Percentiles rank a stretch among this genome's conserved stretches.
These are phyloP conservation scores for Oryza brachyantha DNA, from an alignment of 176 grass and related monocot species.

Conservation along the genomic window DNA sequence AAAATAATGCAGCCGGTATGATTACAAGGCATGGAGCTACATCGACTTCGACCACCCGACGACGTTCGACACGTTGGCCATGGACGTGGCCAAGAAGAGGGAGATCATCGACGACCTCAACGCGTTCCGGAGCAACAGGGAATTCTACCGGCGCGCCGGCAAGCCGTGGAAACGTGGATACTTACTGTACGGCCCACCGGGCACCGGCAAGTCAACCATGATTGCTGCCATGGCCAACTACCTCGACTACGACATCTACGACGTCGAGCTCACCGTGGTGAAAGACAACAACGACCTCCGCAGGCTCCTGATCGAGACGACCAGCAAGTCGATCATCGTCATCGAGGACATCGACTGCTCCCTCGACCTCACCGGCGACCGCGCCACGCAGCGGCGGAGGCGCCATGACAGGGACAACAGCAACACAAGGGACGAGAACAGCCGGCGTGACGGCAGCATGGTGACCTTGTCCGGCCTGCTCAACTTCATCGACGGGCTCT, in stretches of 20 bases:
- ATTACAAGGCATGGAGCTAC: slow-evolving; percentile 34
- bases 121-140: slow-evolving; percentile 22
- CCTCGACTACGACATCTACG: no score
- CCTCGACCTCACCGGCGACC: slow-evolving; percentile 42
- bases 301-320: slow-evolving; percentile 30
- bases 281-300: slow-evolving; percentile 29
- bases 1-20: neutral
- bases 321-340: slow-evolving; percentile 46
- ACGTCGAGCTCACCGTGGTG: slow-evolving; percentile 1
- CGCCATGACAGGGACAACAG: neutral
- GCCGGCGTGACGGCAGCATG: neutral
- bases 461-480: slow-evolving; percentile 33
- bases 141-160: slow-evolving; percentile 33
- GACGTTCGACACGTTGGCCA: slow-evolving; percentile 51
- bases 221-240: no score
- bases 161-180: no score
- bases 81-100: slow-evolving; percentile 36
- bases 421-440: neutral
- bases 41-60: slow-evolving; percentile 39
- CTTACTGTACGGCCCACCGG: no score
- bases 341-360: slow-evolving; percentile 77
- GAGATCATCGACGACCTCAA: slow-evolving; percentile 47
- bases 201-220: no score
- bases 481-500: slow-evolving; percentile 47
- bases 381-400: neutral